Base-by-base conservation (phyloP, 2,329 filamentous ascomycete genomes). In the Fusarium heterosporum region DNA sequence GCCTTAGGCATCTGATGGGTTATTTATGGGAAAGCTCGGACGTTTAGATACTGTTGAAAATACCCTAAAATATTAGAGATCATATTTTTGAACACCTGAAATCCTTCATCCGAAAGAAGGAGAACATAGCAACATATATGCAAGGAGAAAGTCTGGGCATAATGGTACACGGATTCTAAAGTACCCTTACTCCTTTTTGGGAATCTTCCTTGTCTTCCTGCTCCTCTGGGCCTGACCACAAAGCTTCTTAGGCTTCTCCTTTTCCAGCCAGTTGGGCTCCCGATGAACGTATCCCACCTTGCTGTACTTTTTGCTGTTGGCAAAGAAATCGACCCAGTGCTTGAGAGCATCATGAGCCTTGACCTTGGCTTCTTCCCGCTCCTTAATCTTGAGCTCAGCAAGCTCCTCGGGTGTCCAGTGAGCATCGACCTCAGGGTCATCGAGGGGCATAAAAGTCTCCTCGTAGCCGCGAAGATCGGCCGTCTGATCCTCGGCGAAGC, bases 401-500 rank as follows among this genome's bases (percentile, higher is more conserved):
- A 90, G 78, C 74, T 89, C 83, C 14, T 82, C 83, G 17, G 85
- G 80, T 34, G 79, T 80, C 79, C 83, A 89, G 73, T 85, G 78
- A 34, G 75, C 72, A 76, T 94, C 91, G 26, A 91, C 84, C 55
- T 83, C 82, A 1, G 84, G 81, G 72, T 90, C 84, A 75, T 90
- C 87, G 32, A 87, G 71, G 3, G 88, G 88, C 10, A 95, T 76
- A 79, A 88, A 98, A 87, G 96, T 96, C 66, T 89, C 86, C 80
- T 98, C 96, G 6, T 93, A 90, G 43, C 96, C 96, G 63, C 92
- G 87, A 77, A 97, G 81, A 80, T 99, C 96, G 5, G 91, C 85
- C 3, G 90, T 96, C 30, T 89, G 83, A 82, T 99, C 96, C 66
- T 93, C 90, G 38, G 87, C 82, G 81, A 99, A 99, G 78, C 96